Percentiles rank a stretch among this genome's conserved stretches.
Conservation (phyloP, 805 yeast genomes). For the Brettanomyces bruxellensis region DNA sequence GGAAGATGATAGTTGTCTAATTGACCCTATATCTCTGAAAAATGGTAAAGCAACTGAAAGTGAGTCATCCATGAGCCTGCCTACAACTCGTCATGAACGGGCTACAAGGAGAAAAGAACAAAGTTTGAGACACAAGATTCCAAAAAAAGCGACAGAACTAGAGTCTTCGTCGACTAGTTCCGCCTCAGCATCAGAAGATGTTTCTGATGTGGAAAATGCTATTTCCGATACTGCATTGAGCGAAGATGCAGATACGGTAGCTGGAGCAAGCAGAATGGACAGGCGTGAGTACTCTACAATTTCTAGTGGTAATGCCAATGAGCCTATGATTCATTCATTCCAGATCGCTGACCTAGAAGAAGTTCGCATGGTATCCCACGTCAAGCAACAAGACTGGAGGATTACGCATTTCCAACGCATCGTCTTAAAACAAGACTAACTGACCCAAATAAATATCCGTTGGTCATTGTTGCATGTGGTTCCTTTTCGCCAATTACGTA, state of each 20-base stretch:
- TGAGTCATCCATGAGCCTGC: neutral
- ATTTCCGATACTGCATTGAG: constrained; percentile 1
- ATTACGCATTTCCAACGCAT: constrained; percentile 82
- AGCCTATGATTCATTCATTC: constrained; percentile 37
- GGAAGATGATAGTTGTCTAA: neutral
- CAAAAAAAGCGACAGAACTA: constrained; percentile 46
- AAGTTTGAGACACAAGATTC: constrained; percentile 20
- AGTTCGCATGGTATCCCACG: constrained; percentile 86
- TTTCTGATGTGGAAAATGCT: neutral
- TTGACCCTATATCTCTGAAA: neutral
- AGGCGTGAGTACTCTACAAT: neutral
- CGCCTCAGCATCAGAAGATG: constrained; percentile 13
- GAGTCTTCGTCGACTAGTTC: constrained; percentile 38
- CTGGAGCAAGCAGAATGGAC: neutral
- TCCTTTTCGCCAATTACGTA: constrained; percentile 95
- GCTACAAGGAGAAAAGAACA: neutral
- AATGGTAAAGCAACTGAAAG: neutral
- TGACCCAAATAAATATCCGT: constrained; percentile 74
- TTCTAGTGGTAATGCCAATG: constrained; percentile 7
- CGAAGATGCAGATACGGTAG: neutral
- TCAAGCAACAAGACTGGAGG: constrained; percentile 64
- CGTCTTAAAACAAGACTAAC: constrained; percentile 60
- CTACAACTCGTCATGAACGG: constrained; percentile 1
- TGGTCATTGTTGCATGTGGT: constrained; percentile 96
- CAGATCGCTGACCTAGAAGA: constrained; percentile 94